Conservation (phyloP, 208 protist genomes). For the Trypanosoma cruzi region DNA sequence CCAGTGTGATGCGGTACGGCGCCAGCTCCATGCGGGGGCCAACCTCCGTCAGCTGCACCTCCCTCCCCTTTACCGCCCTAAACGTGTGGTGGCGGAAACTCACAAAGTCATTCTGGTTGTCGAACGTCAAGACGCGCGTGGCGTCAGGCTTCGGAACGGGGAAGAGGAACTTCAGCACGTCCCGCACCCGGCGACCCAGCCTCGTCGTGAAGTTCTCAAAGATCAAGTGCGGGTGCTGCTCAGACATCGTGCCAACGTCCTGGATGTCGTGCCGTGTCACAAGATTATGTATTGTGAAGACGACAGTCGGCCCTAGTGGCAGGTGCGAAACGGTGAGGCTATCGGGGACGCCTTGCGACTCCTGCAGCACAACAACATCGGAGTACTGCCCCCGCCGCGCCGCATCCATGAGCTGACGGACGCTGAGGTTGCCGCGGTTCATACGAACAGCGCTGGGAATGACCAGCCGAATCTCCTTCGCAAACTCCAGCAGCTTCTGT, state of each 20-base stretch:
- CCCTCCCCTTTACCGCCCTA: conserved; percentile 69
- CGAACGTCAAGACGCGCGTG: conserved; percentile 97
- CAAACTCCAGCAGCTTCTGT: conserved; percentile 97
- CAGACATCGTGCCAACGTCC: conserved; percentile 88
- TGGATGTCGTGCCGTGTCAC: conserved; percentile 98
- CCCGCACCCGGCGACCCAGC: conserved; percentile 94
- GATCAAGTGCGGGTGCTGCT: conserved; percentile 98
- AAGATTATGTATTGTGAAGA: conserved; percentile 97
- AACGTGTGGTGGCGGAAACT: conserved; percentile 99
- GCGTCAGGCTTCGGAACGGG: conserved; percentile 97
- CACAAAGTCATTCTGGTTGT: conserved; percentile 99
- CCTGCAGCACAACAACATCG: conserved; percentile 99
- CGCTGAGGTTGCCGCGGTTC: conserved; percentile 96
- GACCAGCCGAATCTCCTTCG: conserved; percentile 98
- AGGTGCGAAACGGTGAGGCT: conserved; percentile 98
- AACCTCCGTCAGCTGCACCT: conserved; percentile 97
- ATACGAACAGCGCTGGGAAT: conserved; percentile 98
- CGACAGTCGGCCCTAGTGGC: conserved; percentile 98
- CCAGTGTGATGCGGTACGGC: conserved; percentile 97
- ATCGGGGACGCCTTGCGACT: conserved; percentile 98
- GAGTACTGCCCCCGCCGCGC: conserved; percentile 94
- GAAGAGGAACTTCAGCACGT: conserved; percentile 98
- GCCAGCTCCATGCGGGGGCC: conserved; percentile 98
- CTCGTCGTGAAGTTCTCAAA: conserved; percentile 98
- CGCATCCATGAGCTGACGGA: conserved; percentile 95